These are phyloP conservation scores for Tricholoma terreum DNA, from an alignment of 768 basidiomycete species.

Conservation along the genomic window DNA sequence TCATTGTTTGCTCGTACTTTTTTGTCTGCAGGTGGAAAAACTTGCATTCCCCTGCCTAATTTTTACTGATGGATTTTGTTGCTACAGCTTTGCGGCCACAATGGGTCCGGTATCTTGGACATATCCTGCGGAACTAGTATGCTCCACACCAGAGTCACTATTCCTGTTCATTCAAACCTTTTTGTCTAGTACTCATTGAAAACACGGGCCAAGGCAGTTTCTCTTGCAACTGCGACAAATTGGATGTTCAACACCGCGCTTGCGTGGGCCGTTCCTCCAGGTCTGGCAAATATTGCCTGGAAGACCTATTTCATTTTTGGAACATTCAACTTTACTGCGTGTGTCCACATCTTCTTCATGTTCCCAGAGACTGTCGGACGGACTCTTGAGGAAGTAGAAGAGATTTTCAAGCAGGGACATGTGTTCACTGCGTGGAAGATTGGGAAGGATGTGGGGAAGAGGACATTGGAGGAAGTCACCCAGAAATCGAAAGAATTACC, in stretches of 20 bases:
- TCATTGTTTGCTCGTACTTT: slow-evolving; percentile 77
- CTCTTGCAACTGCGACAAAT: slow-evolving; percentile 52
- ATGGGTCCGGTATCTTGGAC: slow-evolving; percentile 79
- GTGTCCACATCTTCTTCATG: slow-evolving; percentile 72
- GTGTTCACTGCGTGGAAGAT: slow-evolving; percentile 71
- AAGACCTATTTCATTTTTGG: slow-evolving; percentile 79
- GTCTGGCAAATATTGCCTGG: slow-evolving; percentile 63
- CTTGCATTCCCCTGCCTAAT: background rate
- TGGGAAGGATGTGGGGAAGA: slow-evolving; percentile 57
- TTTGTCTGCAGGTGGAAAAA: slow-evolving; percentile 55
- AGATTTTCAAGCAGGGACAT: slow-evolving; percentile 69
- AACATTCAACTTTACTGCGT: slow-evolving; percentile 70
- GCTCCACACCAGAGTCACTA: background rate
- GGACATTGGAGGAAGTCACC: slow-evolving; percentile 53
- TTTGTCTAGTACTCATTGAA: slow-evolving; percentile 50
- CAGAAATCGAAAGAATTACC: slow-evolving; percentile 20
- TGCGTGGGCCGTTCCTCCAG: slow-evolving; percentile 74
- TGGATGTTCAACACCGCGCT: slow-evolving; percentile 74
- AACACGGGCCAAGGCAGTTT: slow-evolving; percentile 58
- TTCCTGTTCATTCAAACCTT: background rate
- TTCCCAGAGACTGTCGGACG: slow-evolving; percentile 76
- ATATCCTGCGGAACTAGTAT: slow-evolving; percentile 64
- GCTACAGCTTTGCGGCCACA: slow-evolving; percentile 56
- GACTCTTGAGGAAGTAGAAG: slow-evolving; percentile 77
- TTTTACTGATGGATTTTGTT: background rate